Evolutionary conservation across 192 early-diverging fungal genomes (phyloP), one percentile per base, ranked within the genome.

Genomic region (Rhizophagus prolifer): DNA sequence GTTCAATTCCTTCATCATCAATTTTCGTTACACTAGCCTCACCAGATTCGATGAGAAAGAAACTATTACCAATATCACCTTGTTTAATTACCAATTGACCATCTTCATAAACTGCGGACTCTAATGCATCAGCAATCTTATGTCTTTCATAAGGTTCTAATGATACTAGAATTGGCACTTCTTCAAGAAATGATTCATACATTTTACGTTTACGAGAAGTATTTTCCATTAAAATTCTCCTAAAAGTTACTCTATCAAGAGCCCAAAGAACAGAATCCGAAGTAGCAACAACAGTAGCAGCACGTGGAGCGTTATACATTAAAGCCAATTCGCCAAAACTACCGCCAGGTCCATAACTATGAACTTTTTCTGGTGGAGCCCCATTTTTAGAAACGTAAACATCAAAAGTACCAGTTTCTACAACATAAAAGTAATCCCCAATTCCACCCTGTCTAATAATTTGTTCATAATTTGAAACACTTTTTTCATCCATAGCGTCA

Each of bases 231-330:
- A 99, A 82, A 75, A 99, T 95, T 41, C 94, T 86, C 66, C 96
- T 91, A 89, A 99, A 99, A 0, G 97, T 97, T 46, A 99, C 92
- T 70, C 97, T 93, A 83, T 99, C 97, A 54, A 99, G 81, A 4
- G 97, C 97, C 97, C 97, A 99, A 70, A 99, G 86, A 28, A 95
- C 91, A 21, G 91, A 85, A 61, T 94, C 90, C 8, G 90, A 88
- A 0, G 95, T 97, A 1, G 95, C 92, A 7, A 87, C 85, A n/a
- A 99, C 93, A 0, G 96, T 97, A 30, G 97, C 97, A 1, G 97
- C 97, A 50, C 97, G 90, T 16, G 97, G 97, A 12, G 96, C 96
- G 79, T 98, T 98, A 85, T 99, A 99, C 97, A 99, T 99, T 13
- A 99, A 88, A 50, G 97, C 97, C 66, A 99, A 88, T 85, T 99